Evolutionary conservation across 2,329 filamentous ascomycete genomes (phyloP), one percentile per base, ranked within the genome.

Genomic region (Chaetomium sp.): DNA sequence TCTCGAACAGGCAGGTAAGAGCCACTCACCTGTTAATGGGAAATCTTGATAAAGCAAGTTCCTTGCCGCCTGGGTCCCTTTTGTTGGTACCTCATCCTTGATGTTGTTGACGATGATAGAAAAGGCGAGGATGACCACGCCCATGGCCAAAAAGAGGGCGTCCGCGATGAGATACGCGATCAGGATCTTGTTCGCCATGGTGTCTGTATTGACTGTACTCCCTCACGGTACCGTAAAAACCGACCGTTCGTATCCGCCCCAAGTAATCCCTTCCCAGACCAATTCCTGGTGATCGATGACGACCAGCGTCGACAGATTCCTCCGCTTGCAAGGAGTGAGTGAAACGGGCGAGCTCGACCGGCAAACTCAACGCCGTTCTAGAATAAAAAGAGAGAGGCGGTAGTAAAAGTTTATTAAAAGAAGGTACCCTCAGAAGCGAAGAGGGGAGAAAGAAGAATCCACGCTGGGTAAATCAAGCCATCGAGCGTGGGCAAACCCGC

Each of bases 151-250:
- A 68, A 83, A 82, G 62, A 82, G 67, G 54, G 71, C 59, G 66
- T 81, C 77, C 65, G 72, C 69, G 60, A 67, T 68, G 60, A 80
- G 65, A 56, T 79, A 79, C 61, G 76, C 69, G 60, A 75, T 61
- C 57, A 81, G 74, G 59, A 83, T 72, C 62, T 78, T 80, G 74
- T 79, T 82, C 56, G 73, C 74, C 79, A 82, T 83, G 47, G 62
- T 69, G 63, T 45, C 54, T 54, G 40, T 2, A 33, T 38, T 12
- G 6, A 53, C 45, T n/a, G 36, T 40, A 58, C 19, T 27, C 19
- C 19, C 19, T 27, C 49, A 47, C 8, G 2, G 9, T 42, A 38
- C 32, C 40, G 34, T 35, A 19, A 37, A 14, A 41, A 34, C 11
- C 14, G 45, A 33, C 40, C 19, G 19, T 48, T 50, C 42, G 38